phyloP scores from a whole-genome alignment of 2,329 filamentous ascomycete species.

The Talaromyces piceae region DNA sequence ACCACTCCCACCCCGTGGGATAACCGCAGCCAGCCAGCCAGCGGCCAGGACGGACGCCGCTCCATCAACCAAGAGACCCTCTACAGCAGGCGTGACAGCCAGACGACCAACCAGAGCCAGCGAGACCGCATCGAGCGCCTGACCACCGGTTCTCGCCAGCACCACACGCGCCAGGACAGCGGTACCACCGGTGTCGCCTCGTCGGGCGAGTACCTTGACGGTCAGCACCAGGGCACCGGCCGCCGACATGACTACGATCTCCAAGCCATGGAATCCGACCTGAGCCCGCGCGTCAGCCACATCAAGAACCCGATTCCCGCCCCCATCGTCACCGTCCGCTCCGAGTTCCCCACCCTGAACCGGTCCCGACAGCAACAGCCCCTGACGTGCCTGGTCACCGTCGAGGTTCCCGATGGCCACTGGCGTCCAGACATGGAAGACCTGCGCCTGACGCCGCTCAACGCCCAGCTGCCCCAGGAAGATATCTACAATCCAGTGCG shows the following conservation, averaged over 20 bases:
- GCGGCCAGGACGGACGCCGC: conserved; percentile 22
- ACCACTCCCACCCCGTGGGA: conserved; percentile 60
- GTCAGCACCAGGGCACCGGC: conserved; percentile 56
- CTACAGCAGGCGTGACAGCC: conserved; percentile 29
- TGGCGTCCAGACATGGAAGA: conserved; percentile 85
- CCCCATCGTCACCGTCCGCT: conserved; percentile 87
- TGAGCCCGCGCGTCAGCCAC: conserved; percentile 59
- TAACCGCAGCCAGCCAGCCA: conserved; percentile 22
- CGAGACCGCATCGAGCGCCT: conserved; percentile 42
- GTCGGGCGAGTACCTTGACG: conserved; percentile 72
- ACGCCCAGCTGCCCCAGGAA: conserved; percentile 39
- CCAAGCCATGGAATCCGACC: conserved; percentile 86
- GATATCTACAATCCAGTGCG: conserved; percentile 48
- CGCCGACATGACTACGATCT: conserved; percentile 91
- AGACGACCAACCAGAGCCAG: conserved; percentile 31
- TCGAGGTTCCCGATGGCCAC: conserved; percentile 88
- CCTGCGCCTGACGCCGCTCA: conserved; percentile 49
- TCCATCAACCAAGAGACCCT: conserved; percentile 10
- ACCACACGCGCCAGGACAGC: conserved; percentile 71
- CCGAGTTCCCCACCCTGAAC: conserved; percentile 91
- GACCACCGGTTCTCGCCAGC: conserved; percentile 22
- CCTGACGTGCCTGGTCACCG: conserved; percentile 84
- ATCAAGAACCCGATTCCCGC: conserved; percentile 82
- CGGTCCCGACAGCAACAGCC: conserved; percentile 90
- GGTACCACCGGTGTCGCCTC: conserved; percentile 64